Base-by-base conservation (phyloP, 2,329 filamentous ascomycete genomes). In the Helotiales sp. region DNA sequence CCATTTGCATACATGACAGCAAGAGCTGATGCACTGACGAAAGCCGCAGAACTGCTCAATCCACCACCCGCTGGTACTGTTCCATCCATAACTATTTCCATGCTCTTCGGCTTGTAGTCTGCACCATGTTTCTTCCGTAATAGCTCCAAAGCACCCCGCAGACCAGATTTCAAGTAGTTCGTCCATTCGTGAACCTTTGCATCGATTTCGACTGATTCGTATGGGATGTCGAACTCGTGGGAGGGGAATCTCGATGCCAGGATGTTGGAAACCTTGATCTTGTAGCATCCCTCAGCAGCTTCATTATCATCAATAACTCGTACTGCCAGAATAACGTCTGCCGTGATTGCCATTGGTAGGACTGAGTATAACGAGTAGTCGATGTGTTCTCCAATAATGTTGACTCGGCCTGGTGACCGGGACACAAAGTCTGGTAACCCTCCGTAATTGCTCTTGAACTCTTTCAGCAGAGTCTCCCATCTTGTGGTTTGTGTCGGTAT, bases 381-480 rank as follows among this genome's bases (percentile, higher is more conserved):
- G 70, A 99, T 96, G 78, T 99, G 95, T 81, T 99, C 95, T 74
- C 95, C 95, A 72, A 99, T 97, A 70, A 99, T 95, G 78, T 98
- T 98, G 65, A 99, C 95, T 65, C 95, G 85, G 59, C 95, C 95
- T 1, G 95, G 95, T 55, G 93, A 96, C 62, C 95, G 87, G 9
- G 93, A 85, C 19, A 98, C 85, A 69, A 96, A 97, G 58, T 89
- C 82, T 36, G 93, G 86, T 15, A 81, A 77, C 52, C 84, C 81
- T 66, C 85, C 87, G 75, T 93, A 96, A 40, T 76, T 77, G 57
- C 81, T 75, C 65, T 86, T 78, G 75, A 98, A 98, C 65, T 81
- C 81, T 52, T 82, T 76, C 40, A 93, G 77, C 42, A 98, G 81
- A 42, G 76, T 79, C 67, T 88, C 83, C 90, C 93, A 98, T 75